Percentiles rank a stretch among this genome's conserved stretches.
Evolutionary conservation across 2,329 filamentous ascomycete species (phyloP).

Genomic region (Alternaria consortialis): DNA sequence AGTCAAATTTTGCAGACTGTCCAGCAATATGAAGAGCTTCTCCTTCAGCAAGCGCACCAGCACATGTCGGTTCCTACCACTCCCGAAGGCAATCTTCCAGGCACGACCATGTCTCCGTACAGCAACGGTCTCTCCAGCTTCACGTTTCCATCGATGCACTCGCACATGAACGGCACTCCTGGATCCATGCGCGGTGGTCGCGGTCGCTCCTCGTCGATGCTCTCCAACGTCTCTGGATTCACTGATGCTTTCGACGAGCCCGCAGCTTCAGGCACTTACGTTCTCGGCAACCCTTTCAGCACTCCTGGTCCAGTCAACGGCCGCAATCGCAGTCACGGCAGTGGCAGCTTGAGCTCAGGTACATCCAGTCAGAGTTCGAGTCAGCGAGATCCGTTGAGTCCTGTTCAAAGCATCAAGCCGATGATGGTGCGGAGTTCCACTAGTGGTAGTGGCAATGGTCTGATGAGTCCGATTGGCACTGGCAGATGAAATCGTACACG

Average conservation of each 20-base stretch:
- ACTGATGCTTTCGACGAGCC: constrained; percentile 57
- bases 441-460: constrained; percentile 39
- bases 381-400: constrained; percentile 51
- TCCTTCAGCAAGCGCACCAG: constrained; percentile 51
- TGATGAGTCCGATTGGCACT: constrained; percentile 45
- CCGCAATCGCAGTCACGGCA: constrained; percentile 58
- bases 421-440: constrained; percentile 47
- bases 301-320: constrained; percentile 50
- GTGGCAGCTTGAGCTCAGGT: constrained; percentile 57
- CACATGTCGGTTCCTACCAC: constrained; percentile 58
- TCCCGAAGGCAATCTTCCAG: constrained; percentile 68
- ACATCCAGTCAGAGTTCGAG: constrained; percentile 52
- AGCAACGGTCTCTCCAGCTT: constrained; percentile 48
- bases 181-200: constrained; percentile 51
- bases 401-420: constrained; percentile 45
- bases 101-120: constrained; percentile 55
- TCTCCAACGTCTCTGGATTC: constrained; percentile 61
- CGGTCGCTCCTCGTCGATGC: constrained; percentile 62
- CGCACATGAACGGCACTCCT: constrained; percentile 44
- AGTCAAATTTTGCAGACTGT: constrained; percentile 48
- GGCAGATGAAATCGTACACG: constrained; percentile 30
- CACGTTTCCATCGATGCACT: constrained; percentile 47
- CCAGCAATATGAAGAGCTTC: constrained; percentile 52
- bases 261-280: constrained; percentile 34
- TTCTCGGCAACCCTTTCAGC: constrained; percentile 50